Conservation (phyloP, 768 basidiomycete genomes). For the Tephrocybe sp. region DNA sequence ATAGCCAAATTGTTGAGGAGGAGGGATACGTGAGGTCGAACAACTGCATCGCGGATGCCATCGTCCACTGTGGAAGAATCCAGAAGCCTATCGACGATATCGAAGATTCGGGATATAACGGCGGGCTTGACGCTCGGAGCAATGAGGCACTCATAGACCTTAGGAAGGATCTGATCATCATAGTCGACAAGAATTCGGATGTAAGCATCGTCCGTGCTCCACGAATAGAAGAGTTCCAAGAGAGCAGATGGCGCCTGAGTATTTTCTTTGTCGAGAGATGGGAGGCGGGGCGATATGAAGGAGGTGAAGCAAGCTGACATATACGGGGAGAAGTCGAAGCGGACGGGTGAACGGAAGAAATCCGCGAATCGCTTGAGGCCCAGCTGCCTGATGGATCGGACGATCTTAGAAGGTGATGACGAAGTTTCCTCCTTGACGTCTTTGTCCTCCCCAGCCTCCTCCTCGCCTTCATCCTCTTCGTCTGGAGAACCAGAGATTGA, state of each 20-base stretch:
- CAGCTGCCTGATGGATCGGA: slow-evolving; percentile 73
- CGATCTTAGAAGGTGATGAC: slow-evolving; percentile 35
- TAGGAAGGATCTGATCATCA: slow-evolving; percentile 67
- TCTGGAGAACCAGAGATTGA: slow-evolving; percentile 29
- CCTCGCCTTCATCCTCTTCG: slow-evolving; percentile 28
- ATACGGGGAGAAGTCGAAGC: slow-evolving; percentile 76
- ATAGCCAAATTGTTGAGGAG: slow-evolving; percentile 72
- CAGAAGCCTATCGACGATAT: slow-evolving; percentile 77
- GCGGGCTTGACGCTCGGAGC: slow-evolving; percentile 85
- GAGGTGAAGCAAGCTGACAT: slow-evolving; percentile 63
- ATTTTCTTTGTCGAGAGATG: slow-evolving; percentile 76
- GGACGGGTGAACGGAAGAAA: slow-evolving; percentile 76
- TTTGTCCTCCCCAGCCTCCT: slow-evolving; percentile 31
- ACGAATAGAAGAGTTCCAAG: slow-evolving; percentile 80
- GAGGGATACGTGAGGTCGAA: slow-evolving; percentile 69
- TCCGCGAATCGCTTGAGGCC: slow-evolving; percentile 86
- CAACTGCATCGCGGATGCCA: slow-evolving; percentile 46
- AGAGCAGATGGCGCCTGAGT: slow-evolving; percentile 89
- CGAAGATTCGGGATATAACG: slow-evolving; percentile 80
- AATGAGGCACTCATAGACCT: slow-evolving; percentile 79
- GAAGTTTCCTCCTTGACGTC: slow-evolving; percentile 29
- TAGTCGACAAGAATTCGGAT: slow-evolving; percentile 67
- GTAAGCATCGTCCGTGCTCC: slow-evolving; percentile 62
- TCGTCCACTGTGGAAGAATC: slow-evolving; percentile 51
- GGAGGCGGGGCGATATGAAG: slow-evolving; percentile 83